phyloP scores from a whole-genome alignment of 2,329 filamentous ascomycete genomes.

The Sclerotinia sclerotiorum region DNA sequence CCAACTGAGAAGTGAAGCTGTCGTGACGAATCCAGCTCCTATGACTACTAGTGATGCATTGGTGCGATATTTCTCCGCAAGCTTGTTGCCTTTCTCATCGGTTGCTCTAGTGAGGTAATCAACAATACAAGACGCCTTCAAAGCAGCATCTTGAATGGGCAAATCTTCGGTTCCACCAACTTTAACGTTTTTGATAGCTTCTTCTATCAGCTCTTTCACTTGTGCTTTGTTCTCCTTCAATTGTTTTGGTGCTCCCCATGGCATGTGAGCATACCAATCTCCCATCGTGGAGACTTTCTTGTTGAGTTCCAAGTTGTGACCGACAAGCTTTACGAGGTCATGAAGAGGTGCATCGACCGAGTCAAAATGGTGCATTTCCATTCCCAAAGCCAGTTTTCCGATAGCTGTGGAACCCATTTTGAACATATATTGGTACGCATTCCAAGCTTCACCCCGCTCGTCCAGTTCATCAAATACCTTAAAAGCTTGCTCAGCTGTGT shows the following conservation, averaged over 20 bases:
- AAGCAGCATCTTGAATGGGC: conserved; percentile 42
- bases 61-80: conserved; percentile 43
- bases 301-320: conserved; percentile 45
- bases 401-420: conserved; percentile 48
- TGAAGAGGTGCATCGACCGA: conserved; percentile 44
- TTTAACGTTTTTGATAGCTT: conserved; percentile 40
- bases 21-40: conserved; percentile 50
- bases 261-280: conserved; percentile 47
- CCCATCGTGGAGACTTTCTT: conserved; percentile 48
- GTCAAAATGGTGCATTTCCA: conserved; percentile 49
- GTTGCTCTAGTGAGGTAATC: conserved; percentile 44
- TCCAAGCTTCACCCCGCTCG: conserved; percentile 42
- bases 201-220: conserved; percentile 44
- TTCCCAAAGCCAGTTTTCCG: conserved; percentile 46
- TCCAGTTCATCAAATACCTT: conserved; percentile 34
- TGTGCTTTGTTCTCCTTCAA: conserved; percentile 33
- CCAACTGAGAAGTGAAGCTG: conserved; percentile 49
- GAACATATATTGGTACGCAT: conserved; percentile 52
- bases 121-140: conserved; percentile 40
- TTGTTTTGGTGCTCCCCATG: conserved; percentile 47
- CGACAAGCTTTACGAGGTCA: conserved; percentile 45
- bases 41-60: conserved; percentile 43
- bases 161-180: conserved; percentile 41
- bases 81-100: conserved; percentile 46
- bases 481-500: conserved; percentile 29